Evolutionary conservation across 2,329 filamentous ascomycete species (phyloP), one percentile per base, ranked within the genome.

Genomic region (Hypomyces perniciosus): DNA sequence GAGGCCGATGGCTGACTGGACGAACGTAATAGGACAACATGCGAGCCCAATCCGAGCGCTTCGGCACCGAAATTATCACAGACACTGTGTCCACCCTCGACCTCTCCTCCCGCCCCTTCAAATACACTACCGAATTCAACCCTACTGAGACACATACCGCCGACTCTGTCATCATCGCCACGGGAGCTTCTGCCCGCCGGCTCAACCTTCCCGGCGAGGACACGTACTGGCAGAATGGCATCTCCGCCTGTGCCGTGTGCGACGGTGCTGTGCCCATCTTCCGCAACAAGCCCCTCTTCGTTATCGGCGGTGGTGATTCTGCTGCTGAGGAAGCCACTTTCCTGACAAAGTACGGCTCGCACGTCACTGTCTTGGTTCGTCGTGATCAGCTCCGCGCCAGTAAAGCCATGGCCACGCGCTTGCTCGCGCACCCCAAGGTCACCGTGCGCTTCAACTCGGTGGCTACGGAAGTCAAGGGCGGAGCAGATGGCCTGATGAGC

Each of bases 281-380:
- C 84, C 83, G 92, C 62, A 90, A 96, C 72, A 95, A 96, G 79
- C 92, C 88, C 7, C 78, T 99, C 50, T 89, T 92, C 38, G 93
- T 99, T 45, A 96, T 99, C 57, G 93, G 93, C 57, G 95, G 93
- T 57, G 93, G 93, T 63, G 93, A 99, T 73, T 95, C 89, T 12
- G 93, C 93, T 13, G 93, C 95, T 29, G 95, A 99, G 74, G 93
- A 99, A 80, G 90, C 91, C 51, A 86, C 96, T 62, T 99, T 96
- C 76, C 75, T 99, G 61, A 96, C 93, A 56, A 99, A 97, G 79
- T 99, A 97, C 75, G 93, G 87, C 57, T 90, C 85, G 72, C 90
- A 93, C 69, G 92, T 99, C 55, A 95, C 88, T 20, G 93, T 99
- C 5, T 80, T 99, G 34, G 95, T 99, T 52, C 84, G 93, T 58